Conservation (phyloP, 73 alveolate genomes). For the Uronychia binucleata region DNA sequence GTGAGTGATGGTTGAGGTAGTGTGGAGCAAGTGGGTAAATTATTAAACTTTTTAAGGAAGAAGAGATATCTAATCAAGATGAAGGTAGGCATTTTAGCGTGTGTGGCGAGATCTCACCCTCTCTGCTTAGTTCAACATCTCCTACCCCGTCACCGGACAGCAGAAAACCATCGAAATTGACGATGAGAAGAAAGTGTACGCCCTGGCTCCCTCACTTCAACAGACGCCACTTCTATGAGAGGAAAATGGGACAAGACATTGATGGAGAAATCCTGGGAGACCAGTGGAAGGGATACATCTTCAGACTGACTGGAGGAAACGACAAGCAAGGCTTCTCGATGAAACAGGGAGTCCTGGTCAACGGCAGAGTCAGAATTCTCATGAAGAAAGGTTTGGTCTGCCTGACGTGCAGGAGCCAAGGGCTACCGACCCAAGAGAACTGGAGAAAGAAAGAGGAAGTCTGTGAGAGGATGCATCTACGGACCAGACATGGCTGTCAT, state of each 20-base stretch:
- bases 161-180: constrained; percentile 74
- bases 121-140: constrained; percentile 75
- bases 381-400: constrained; percentile 71
- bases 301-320: constrained; percentile 91
- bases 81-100: no score
- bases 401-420: background rate
- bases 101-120: no score
- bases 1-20: no score
- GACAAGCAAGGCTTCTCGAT: constrained; percentile 95
- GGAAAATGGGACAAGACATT: constrained; percentile 76
- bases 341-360: constrained; percentile 89
- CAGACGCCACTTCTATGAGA: constrained; percentile 67
- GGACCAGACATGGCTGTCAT: constrained; percentile 71
- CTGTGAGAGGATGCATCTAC: constrained; percentile 88
- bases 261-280: constrained; percentile 82
- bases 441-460: constrained; percentile 76
- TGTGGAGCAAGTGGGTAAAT: no score
- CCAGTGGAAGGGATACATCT: constrained; percentile 87
- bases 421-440: constrained; percentile 71
- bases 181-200: constrained; percentile 74
- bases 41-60: no score
- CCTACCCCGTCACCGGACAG: constrained; percentile 79
- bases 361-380: constrained; percentile 80
- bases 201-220: no score
- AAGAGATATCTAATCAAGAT: no score